These are phyloP conservation scores for Podaxis sp. DNA, from an alignment of 768 basidiomycete species.

Conservation along the genomic window DNA sequence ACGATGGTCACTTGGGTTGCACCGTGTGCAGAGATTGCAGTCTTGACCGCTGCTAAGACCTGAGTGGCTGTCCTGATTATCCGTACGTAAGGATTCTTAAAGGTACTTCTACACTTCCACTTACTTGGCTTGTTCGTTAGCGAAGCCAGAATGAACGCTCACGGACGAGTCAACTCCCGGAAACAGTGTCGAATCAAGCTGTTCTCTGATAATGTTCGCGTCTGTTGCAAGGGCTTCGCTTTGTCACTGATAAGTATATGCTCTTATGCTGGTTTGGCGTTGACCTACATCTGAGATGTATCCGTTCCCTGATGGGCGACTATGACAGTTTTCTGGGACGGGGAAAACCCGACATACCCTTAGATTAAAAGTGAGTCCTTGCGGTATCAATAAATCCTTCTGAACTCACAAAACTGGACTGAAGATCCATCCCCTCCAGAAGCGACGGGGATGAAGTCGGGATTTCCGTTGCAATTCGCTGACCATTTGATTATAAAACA, in stretches of 20 bases:
- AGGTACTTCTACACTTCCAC: not conserved
- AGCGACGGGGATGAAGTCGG: constrained; percentile 39
- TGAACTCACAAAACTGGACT: constrained; percentile 39
- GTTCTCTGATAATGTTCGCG: constrained; percentile 28
- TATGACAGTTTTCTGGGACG: constrained; percentile 20
- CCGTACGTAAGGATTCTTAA: not conserved
- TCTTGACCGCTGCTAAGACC: constrained; percentile 39
- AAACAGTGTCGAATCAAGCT: constrained; percentile 37
- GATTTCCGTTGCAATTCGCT: constrained; percentile 41
- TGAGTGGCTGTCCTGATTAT: constrained; percentile 34
- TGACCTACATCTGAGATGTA: constrained; percentile 14
- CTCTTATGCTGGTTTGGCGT: no score
- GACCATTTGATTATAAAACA: not conserved
- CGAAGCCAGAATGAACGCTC: constrained; percentile 44
- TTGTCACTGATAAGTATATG: not conserved
- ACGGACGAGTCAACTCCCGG: constrained; percentile 39
- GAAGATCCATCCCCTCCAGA: constrained; percentile 40
- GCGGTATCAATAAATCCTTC: constrained; percentile 26
- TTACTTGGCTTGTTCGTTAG: constrained; percentile 37
- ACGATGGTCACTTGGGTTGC: constrained; percentile 38
- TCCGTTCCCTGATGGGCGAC: constrained; percentile 27
- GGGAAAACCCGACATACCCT: not conserved
- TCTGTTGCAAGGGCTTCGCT: constrained; percentile 41
- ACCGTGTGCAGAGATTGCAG: constrained; percentile 29
- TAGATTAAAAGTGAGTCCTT: constrained; percentile 7